Evolutionary conservation across 192 early-diverging fungal genomes (phyloP).

Genomic region (Coemansia sp.): DNA sequence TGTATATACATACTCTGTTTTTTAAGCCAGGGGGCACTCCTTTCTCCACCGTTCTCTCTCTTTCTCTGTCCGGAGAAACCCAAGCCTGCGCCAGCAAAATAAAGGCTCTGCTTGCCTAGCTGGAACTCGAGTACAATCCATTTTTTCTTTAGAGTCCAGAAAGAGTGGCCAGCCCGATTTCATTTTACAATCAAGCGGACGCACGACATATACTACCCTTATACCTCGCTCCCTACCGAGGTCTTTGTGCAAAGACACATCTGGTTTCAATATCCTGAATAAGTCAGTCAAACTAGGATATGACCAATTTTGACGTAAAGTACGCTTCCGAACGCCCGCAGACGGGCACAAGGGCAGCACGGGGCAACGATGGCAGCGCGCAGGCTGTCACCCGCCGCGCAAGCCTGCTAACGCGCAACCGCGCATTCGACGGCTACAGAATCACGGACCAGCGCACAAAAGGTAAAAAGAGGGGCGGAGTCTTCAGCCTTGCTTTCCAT

Average conservation of each 20-base stretch:
- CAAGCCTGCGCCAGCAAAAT: too few species aligned
- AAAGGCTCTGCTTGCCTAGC: too few species aligned
- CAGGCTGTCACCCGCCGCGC: conserved; percentile 27
- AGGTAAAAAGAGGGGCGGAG: conserved; percentile 3
- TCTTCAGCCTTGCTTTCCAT: conserved; percentile 12
- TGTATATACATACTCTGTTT: neutral
- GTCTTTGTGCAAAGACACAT: neutral
- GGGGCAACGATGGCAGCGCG: neutral
- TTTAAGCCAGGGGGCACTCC: neutral
- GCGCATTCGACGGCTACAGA: conserved; percentile 52
- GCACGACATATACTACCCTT: neutral
- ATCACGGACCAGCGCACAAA: conserved; percentile 22
- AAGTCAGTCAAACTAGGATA: neutral
- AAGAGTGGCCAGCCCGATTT: neutral
- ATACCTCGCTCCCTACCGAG: neutral
- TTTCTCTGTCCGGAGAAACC: neutral
- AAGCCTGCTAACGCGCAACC: conserved; percentile 46
- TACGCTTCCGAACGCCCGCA: conserved; percentile 12
- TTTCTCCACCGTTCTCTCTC: neutral
- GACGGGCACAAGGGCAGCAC: neutral
- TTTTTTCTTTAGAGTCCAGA: too few species aligned
- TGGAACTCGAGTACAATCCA: too few species aligned
- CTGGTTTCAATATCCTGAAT: neutral
- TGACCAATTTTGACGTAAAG: conserved; percentile 27
- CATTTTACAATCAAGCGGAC: neutral